Base-by-base conservation (phyloP, 495 filamentous ascomycete genomes). In the Xylaria longipes region DNA sequence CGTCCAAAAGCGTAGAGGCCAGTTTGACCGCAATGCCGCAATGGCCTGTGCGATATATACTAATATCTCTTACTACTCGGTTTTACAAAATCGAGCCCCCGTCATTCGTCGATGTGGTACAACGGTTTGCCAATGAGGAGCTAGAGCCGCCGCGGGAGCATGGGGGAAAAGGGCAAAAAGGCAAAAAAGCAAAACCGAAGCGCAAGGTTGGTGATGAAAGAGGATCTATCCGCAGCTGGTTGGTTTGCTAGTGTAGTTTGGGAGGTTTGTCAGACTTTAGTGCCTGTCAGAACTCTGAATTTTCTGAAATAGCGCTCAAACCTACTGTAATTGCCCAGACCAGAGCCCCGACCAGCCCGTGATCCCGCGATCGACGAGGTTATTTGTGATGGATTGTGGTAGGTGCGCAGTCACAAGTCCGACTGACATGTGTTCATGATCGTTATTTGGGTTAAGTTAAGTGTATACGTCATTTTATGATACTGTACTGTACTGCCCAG, bases 161-260 rank as follows among this genome's bases (percentile, higher is more conserved):
- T 60, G 58, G 68, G 57, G 4, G 5, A 52, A 46, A 37, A 41
- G 35, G 66, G 20, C 25, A 58, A 58, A 58, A 68, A 58, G 41
- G 27, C 33, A 57, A 33, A 58, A 22, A 46, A 33, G 37, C 35
- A 65, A 46, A 62, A 56, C 22, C 5, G 37, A 64, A 65, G 41
- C 37, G 54, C 66, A 64, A 56, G 68, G 68, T 70, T 70, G 68
- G 60, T 64, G 68, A 65, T 65, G 69, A 56, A 31, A 50, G 50
- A 71, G 69, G 69, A 66, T 71, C 69, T 71, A 71, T 66, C 69
- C 69, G 69, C 39, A 2, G 45, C 61, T 57, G 58, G n/a, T 25
- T 43, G 48, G 43, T 22, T 45, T 37, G 27, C 31, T 50, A 29
- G 57, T 41, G n/a, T n/a, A n/a, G n/a, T 27, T 39, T 27, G 46